Percentiles rank a stretch among this genome's conserved stretches.
Conservation (phyloP, 2,329 filamentous ascomycete species). For the Trichoderma sp. region DNA sequence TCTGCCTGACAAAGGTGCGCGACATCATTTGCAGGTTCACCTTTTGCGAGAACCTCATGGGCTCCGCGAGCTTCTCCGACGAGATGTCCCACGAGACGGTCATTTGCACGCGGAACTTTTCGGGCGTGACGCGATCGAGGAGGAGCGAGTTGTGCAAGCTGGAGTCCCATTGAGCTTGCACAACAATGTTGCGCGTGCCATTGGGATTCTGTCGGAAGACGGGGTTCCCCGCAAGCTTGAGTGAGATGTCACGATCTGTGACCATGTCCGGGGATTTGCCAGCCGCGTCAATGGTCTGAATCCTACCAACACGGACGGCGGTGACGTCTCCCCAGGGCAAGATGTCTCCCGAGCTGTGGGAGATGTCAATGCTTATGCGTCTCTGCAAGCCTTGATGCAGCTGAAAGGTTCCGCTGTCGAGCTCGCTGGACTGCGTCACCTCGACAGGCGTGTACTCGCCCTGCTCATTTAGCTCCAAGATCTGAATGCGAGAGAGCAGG, state of each 20-base stretch:
- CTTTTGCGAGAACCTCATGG: conserved; percentile 83
- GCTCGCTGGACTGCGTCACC: conserved; percentile 79
- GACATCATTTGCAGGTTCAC: conserved; percentile 82
- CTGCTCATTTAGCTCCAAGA: conserved; percentile 87
- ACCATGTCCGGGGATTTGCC: conserved; percentile 83
- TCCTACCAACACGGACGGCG: conserved; percentile 73
- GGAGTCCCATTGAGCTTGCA: conserved; percentile 96
- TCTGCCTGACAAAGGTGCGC: conserved; percentile 79
- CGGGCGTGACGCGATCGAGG: conserved; percentile 89
- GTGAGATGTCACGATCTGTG: conserved; percentile 69
- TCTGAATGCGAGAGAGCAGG: conserved; percentile 81
- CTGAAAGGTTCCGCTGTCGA: conserved; percentile 90
- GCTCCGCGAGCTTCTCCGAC: conserved; percentile 80
- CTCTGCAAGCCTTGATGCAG: conserved; percentile 93
- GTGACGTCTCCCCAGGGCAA: conserved; percentile 86
- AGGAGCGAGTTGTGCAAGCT: conserved; percentile 89
- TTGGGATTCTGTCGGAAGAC: conserved; percentile 83
- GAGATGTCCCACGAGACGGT: conserved; percentile 82
- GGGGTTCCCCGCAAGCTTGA: conserved; percentile 78
- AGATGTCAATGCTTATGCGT: conserved; percentile 83
- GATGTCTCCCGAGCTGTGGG: conserved; percentile 84
- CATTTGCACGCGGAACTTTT: conserved; percentile 89
- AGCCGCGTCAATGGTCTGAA: conserved; percentile 80
- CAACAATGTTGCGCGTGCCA: conserved; percentile 81
- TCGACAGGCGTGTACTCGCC: conserved; percentile 92